Evolutionary conservation across 352 stramenopile genomes (phyloP).

Genomic region (Aphanomyces euteiches): DNA sequence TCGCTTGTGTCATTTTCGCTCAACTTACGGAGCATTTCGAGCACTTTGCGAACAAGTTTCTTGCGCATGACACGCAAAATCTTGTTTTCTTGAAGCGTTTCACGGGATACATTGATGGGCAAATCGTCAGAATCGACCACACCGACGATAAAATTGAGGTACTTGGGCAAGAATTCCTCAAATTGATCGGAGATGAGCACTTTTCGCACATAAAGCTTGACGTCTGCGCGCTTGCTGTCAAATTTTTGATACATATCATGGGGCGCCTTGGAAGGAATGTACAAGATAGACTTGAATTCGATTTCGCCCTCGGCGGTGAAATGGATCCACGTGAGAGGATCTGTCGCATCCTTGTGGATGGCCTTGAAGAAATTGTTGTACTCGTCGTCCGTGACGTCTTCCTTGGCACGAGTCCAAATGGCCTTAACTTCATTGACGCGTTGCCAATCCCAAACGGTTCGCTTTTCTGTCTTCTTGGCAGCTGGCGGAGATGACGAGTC

Average conservation of each 20-base stretch:
- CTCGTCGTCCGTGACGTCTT: constrained; percentile 97
- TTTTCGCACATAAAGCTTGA: constrained; percentile 99
- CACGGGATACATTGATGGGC: constrained; percentile 98
- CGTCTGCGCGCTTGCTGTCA: constrained; percentile 87
- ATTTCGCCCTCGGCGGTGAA: constrained; percentile 99
- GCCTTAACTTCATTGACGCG: constrained; percentile 96
- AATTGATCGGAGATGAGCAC: constrained; percentile 99
- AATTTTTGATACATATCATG: constrained; percentile 87
- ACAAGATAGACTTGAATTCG: constrained; percentile 99
- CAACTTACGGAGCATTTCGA: constrained; percentile 98
- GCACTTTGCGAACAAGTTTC: constrained; percentile 98
- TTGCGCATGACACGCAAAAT: constrained; percentile 99
- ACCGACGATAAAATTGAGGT: constrained; percentile 98
- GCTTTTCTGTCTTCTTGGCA: constrained; percentile 88
- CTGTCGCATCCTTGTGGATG: constrained; percentile 86
- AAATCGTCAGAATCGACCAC: constrained; percentile 99
- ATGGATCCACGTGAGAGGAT: constrained; percentile 96
- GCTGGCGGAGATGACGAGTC: constrained; percentile 46
- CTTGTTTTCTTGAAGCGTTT: constrained; percentile 99
- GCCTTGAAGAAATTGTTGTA: constrained; percentile 99
- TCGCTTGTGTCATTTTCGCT: constrained; percentile 44
- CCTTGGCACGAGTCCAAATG: constrained; percentile 97
- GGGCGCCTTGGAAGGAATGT: constrained; percentile 89
- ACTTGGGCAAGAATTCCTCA: constrained; percentile 96
- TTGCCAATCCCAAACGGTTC: constrained; percentile 94